Evolutionary conservation across 2,329 filamentous ascomycete species (phyloP).

Genomic region (Aspergillus ruber): DNA sequence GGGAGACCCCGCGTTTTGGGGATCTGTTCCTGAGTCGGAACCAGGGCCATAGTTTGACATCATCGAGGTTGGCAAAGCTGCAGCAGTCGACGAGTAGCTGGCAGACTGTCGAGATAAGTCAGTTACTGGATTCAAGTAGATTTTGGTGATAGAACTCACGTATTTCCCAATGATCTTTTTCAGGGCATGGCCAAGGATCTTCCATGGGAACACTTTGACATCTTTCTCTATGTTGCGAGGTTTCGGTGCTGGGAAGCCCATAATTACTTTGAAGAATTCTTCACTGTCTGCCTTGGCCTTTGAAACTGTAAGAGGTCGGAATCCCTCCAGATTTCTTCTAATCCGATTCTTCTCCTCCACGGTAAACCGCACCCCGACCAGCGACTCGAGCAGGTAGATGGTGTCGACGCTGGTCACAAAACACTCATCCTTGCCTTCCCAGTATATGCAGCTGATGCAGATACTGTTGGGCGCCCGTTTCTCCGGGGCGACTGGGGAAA

Average conservation of each 20-base stretch:
- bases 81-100: conserved; percentile 62
- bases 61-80: conserved; percentile 35
- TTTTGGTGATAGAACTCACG: conserved; percentile 41
- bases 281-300: conserved; percentile 90
- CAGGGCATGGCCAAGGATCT: conserved; percentile 73
- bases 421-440: conserved; percentile 84
- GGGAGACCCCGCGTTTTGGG: conserved; percentile 43
- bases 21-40: conserved; percentile 44
- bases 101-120: conserved; percentile 46
- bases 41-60: conserved; percentile 35
- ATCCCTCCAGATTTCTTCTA: conserved; percentile 88
- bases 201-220: conserved; percentile 98
- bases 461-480: conserved; percentile 78
- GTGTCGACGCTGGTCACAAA: conserved; percentile 97
- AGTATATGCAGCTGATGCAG: conserved; percentile 96
- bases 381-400: conserved; percentile 85
- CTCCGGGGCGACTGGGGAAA: conserved; percentile 70
- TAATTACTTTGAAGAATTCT: conserved; percentile 98
- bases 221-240: conserved; percentile 98
- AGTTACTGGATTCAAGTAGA: conserved; percentile 22
- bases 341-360: conserved; percentile 99
- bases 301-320: conserved; percentile 85
- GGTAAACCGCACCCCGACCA: conserved; percentile 80
- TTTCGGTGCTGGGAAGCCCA: conserved; percentile 92
- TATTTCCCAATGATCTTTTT: conserved; percentile 99